Evolutionary conservation across 2,329 filamentous ascomycete genomes (phyloP), one percentile per base, ranked within the genome.

Genomic region (Cladosporium sp.): DNA sequence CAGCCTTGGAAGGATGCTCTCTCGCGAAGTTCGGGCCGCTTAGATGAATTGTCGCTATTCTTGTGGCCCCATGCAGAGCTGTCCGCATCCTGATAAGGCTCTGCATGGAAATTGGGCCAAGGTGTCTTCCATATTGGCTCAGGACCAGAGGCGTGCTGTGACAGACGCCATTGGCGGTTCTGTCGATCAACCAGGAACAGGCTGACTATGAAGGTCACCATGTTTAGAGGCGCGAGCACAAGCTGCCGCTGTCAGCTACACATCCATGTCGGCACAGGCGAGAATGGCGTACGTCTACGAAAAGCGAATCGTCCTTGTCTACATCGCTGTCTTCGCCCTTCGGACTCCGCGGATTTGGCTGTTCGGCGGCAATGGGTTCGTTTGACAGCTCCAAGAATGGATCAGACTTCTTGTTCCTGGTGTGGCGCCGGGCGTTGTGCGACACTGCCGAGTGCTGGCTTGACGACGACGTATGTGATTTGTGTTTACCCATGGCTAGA

Each of bases 161-260:
- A 67, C 60, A 72, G 65, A 30, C 72, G 85, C 78, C 71, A 78
- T 68, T 67, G 77, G 67, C 66, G 83, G 73, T 79, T 84, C 59
- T 78, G 78, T 52, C 80, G 74, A 74, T 89, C 86, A 43, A 89
- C 80, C 54, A 88, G 72, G 68, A 81, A 78, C 47, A 89, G 81
- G 1, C 86, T 88, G 63, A 88, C 47, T 42, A 90, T 70, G 73
- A 89, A 88, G 20, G 84, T 82, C 52, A 84, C 75, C 69, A 88
- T 83, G 63, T 84, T 78, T 61, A 89, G 64, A 7, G 87, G 86
- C 0, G 85, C 87, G 73, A 87, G 77, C 64, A 89, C 61, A 49
- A 73, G 62, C 70, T 73, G 50, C 39, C 28, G 30, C 34, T 20
- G 51, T 61, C 39, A 64, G 61, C 51, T 59, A 56, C 34, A 55